phyloP scores from a whole-genome alignment of 2,329 filamentous ascomycete genomes.

The Alternaria atra region DNA sequence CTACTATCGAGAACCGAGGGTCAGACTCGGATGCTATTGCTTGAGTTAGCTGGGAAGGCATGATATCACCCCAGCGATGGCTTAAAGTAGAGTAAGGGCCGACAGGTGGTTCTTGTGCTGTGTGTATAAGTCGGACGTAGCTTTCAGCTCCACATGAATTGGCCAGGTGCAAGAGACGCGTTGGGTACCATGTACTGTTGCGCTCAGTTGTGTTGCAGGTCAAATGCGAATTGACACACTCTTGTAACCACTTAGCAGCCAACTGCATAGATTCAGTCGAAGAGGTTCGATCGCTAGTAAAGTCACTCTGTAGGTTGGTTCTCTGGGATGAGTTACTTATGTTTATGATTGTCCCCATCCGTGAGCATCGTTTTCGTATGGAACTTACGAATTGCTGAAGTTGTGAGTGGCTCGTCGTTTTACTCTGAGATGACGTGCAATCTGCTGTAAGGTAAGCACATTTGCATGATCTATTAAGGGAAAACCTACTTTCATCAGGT shows the following conservation, averaged over 20 bases:
- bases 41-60: conserved; percentile 10
- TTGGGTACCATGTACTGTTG: conserved; percentile 9
- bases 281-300: background rate
- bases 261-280: background rate
- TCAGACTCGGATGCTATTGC: background rate
- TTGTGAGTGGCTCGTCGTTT: no score
- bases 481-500: background rate
- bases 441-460: background rate
- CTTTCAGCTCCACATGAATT: background rate
- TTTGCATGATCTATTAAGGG: background rate
- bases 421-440: no score
- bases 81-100: conserved; percentile 17
- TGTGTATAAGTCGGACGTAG: conserved; percentile 11
- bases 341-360: no score
- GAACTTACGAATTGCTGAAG: no score
- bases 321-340: no score
- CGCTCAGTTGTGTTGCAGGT: background rate
- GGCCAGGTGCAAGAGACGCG: conserved; percentile 15
- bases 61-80: conserved; percentile 15
- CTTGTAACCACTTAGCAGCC: conserved; percentile 5
- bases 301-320: background rate
- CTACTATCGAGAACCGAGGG: background rate
- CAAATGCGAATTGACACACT: conserved; percentile 2
- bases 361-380: no score
- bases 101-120: background rate